Evolutionary conservation across 805 yeast genomes (phyloP).

Genomic region (Starmerella apicola): DNA sequence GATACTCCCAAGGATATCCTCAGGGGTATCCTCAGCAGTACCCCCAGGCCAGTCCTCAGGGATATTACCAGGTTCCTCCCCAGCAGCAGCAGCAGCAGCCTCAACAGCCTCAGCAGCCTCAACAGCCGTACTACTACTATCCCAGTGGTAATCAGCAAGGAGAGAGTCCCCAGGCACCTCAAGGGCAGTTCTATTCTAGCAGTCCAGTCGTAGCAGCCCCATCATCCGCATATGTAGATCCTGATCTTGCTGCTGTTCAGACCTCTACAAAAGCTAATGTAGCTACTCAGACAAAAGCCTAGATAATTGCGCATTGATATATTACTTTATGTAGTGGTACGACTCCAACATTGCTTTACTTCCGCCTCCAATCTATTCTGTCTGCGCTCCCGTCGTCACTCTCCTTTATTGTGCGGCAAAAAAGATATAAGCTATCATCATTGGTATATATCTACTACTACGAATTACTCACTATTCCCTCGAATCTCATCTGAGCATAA

Average conservation of each 20-base stretch:
- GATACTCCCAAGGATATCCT: neutral
- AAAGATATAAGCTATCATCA: no score
- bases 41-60: constrained; percentile 2
- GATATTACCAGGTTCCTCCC: constrained; percentile 1
- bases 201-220: neutral
- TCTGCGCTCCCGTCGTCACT: no score
- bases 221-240: constrained; percentile 3
- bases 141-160: neutral
- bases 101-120: constrained; percentile 3
- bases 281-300: no score
- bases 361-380: no score
- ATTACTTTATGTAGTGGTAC: no score
- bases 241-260: constrained; percentile 4
- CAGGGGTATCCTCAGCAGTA: constrained; percentile 1
- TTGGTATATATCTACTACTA: no score
- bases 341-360: no score
- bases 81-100: constrained; percentile 5
- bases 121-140: neutral
- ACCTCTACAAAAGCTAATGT: neutral
- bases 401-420: no score
- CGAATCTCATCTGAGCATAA: no score
- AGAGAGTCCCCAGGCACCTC: neutral
- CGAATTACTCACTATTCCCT: no score
- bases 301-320: no score
- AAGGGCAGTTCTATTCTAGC: neutral